Percentiles rank a stretch among this genome's conserved stretches.
phyloP scores from a whole-genome alignment of 179 eudicot species.

The Actinidia polygama region DNA sequence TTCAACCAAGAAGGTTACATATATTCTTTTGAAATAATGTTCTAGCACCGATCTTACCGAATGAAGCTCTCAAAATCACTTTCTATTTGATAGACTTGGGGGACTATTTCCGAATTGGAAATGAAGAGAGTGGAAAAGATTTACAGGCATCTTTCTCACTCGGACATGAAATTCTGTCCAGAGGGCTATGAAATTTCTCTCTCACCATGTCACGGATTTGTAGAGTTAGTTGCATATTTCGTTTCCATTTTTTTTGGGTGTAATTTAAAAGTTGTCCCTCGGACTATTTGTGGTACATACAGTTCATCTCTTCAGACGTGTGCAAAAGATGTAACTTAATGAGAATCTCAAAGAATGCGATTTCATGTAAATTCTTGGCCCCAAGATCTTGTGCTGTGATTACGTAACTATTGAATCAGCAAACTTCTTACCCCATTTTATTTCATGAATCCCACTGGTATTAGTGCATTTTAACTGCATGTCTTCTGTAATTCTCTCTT shows the following conservation, averaged over 20 bases:
- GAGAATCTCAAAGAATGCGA: too few species aligned
- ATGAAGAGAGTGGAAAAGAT: neutral
- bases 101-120: neutral
- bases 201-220: neutral
- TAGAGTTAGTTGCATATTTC: neutral
- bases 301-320: neutral
- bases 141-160: neutral
- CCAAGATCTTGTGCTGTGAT: too few species aligned
- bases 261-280: neutral
- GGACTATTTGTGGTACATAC: neutral
- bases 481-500: too few species aligned
- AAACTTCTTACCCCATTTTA: too few species aligned
- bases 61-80: neutral
- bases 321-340: neutral
- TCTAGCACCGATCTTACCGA: neutral
- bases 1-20: neutral
- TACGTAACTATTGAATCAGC: too few species aligned
- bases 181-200: neutral
- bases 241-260: neutral
- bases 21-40: constrained; percentile 27
- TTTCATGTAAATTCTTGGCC: too few species aligned
- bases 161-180: constrained; percentile 10
- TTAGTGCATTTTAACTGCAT: too few species aligned
- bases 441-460: too few species aligned
- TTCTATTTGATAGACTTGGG: neutral